Base-by-base conservation (phyloP, 192 early-diverging fungal species). In the Gorgonomyces haynaldii region DNA sequence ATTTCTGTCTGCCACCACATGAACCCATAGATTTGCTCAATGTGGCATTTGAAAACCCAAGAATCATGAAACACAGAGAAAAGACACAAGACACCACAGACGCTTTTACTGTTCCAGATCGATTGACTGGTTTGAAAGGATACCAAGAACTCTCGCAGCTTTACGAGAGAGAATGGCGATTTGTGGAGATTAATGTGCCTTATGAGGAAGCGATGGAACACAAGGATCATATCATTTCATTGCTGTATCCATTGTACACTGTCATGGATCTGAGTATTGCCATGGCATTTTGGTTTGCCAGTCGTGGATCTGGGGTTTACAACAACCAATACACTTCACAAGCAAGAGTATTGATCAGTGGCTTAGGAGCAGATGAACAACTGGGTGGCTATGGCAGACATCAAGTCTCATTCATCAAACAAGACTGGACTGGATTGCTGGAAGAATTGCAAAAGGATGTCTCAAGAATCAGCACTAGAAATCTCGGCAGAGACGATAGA, bases 201-300 rank as follows among this genome's bases (percentile, higher is more conserved):
- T 93, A 83, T 53, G 56, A 54, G 20, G 80, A 86, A 53, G 82
- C 81, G 1, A 53, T 66, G 16, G 59, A 57, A 13, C 47, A 72
- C 45, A 50, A 66, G 27, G 37, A 55, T 13, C 70, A 76, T 24
- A 81, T 97, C 19, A 58, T 84, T 34, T 69, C 78, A 27, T 55
- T 85, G 26, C 81, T 97, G 70, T 61, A 62, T 17, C 94, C 94
- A 1, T 60, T 85, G 5, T 72, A 84, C 27, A 95, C 88, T 1
- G 84, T 89, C 2, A 97, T 97, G 94, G 94, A 97, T 66, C 53
- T 88, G 55, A 94, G 91, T 52, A 97, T 97, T 55, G 94, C 83
- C 0, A 82, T 93, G 72, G 91, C 94, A 0, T 77, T 97, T 42
- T 97, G 90, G 91, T 97, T 94, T 73, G 94, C 89, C 1, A 66